Evolutionary conservation across 176 grass and related monocot genomes (phyloP).

Genomic region (Ensete glaucum): DNA sequence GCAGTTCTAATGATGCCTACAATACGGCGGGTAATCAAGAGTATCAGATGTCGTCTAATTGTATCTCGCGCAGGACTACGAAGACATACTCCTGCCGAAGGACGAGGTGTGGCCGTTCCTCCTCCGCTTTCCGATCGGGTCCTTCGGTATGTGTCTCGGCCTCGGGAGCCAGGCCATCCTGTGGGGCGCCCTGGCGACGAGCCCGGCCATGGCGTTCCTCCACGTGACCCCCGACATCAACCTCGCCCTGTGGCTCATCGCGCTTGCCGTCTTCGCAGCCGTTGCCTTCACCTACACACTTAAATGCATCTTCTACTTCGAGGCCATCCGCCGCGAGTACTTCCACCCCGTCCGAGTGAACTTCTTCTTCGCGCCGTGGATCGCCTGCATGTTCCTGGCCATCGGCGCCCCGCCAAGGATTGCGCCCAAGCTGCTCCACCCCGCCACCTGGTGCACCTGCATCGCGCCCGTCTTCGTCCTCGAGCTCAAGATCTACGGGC

Average conservation of each 20-base stretch:
- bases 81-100: slow-evolving; percentile 83
- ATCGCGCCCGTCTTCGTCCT: slow-evolving; percentile 63
- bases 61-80: slow-evolving; percentile 42
- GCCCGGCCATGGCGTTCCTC: slow-evolving; percentile 64
- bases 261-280: slow-evolving; percentile 38
- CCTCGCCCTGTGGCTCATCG: slow-evolving; percentile 64
- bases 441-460: slow-evolving; percentile 62
- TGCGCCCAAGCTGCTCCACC: slow-evolving; percentile 41
- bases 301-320: slow-evolving; percentile 98
- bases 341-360: slow-evolving; percentile 95
- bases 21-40: no score
- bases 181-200: slow-evolving; percentile 69
- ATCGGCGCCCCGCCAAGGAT: slow-evolving; percentile 53
- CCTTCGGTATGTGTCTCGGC: slow-evolving; percentile 86
- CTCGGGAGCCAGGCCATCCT: slow-evolving; percentile 86
- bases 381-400: slow-evolving; percentile 91
- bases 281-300: slow-evolving; percentile 58
- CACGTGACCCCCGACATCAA: slow-evolving; percentile 63
- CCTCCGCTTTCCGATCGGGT: slow-evolving; percentile 84
- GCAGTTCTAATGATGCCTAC: not conserved
- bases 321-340: slow-evolving; percentile 94
- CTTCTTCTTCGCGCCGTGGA: slow-evolving; percentile 94
- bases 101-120: slow-evolving; percentile 98
- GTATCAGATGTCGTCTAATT: not conserved
- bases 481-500: slow-evolving; percentile 94